Evolutionary conservation across 176 grass and related monocot genomes (phyloP).

Genomic region (bread wheat (Triticum aestivum)): IWGSC_CS_RefSeq_v2.1 NC_057807.1:400417080-400417579

Average conservation of each 20-base stretch:
- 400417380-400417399: constrained; percentile 19
- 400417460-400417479: background rate
- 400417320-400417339: constrained; percentile 33
- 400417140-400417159: background rate
- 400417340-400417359: constrained; percentile 20
- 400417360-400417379: constrained; percentile 31
- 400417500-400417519: constrained; percentile 20
- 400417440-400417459: background rate
- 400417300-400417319: constrained; percentile 3
- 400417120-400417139: background rate
- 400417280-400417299: constrained; percentile 6
- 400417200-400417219: background rate
- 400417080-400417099: no score
- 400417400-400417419: background rate
- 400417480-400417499: background rate
- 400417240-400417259: background rate
- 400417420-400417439: background rate
- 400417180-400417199: background rate
- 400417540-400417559: background rate
- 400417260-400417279: constrained; percentile 5
- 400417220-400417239: background rate
- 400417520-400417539: constrained; percentile 30
- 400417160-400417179: background rate
- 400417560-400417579: constrained; percentile 9
- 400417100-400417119: no score